These are phyloP conservation scores for Nakazawaea populi DNA, from an alignment of 805 yeast genomes.

Conservation along the genomic window DNA sequence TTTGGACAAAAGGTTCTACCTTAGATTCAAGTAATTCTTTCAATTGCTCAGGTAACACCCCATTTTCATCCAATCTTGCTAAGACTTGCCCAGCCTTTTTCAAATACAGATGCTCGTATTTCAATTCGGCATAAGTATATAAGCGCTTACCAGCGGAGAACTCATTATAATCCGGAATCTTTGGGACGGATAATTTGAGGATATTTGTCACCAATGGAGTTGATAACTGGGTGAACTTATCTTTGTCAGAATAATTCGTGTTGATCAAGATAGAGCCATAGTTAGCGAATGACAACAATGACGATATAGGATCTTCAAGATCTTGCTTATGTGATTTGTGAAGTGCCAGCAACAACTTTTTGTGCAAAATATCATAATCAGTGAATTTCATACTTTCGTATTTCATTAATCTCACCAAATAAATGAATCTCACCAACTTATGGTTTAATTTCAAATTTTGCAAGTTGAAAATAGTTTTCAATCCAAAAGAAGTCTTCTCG, in stretches of 20 bases:
- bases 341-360: constrained; percentile 3
- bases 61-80: background rate
- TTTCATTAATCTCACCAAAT: constrained; percentile 4
- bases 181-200: background rate
- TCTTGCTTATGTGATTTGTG: background rate
- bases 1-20: constrained; percentile 1
- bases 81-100: background rate
- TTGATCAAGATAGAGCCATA: constrained; percentile 1
- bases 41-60: background rate
- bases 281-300: background rate
- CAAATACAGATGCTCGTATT: constrained; percentile 7
- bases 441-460: background rate
- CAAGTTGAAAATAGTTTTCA: constrained; percentile 6
- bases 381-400: background rate
- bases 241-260: background rate
- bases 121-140: background rate
- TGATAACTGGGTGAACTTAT: background rate
- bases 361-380: background rate
- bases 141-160: constrained; percentile 4
- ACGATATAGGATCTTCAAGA: background rate
- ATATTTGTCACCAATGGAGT: background rate
- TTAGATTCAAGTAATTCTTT: background rate
- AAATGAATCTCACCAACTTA: constrained; percentile 5
- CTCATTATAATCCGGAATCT: background rate
- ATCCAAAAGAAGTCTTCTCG: constrained; percentile 5